These are phyloP conservation scores for Tylopilus sp. DNA, from an alignment of 1,284 basidiomycete genomes.

Conservation along the genomic window DNA sequence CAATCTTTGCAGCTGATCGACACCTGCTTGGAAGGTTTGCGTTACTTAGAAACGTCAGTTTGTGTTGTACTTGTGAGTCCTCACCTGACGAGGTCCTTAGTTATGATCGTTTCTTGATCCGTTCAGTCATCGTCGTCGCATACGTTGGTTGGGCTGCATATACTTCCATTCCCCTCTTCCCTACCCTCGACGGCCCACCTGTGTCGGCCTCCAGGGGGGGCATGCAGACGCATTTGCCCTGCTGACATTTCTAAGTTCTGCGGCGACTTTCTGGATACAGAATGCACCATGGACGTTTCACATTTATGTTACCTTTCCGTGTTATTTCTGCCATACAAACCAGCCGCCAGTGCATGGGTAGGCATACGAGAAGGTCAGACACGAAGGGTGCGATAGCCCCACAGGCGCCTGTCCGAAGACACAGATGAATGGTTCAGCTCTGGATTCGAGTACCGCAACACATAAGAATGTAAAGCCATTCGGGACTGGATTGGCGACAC, in stretches of 20 bases:
- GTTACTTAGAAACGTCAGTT: slow-evolving; percentile 74
- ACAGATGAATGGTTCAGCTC: too few relatives aligned
- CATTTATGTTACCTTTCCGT: slow-evolving; percentile 71
- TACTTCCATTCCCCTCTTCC: slow-evolving; percentile 52
- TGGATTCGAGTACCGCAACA: too few relatives aligned
- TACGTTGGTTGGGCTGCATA: slow-evolving; percentile 80
- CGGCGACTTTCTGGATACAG: slow-evolving; percentile 58
- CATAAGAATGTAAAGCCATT: too few relatives aligned
- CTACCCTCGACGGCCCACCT: slow-evolving; percentile 4
- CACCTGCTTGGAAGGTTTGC: slow-evolving; percentile 60
- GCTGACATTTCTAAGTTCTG: slow-evolving; percentile 39
- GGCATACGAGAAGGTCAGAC: too few relatives aligned
- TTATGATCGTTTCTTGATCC: slow-evolving; percentile 75
- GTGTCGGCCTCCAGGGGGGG: neutral
- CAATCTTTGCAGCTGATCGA: slow-evolving; percentile 55
- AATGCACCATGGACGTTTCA: slow-evolving; percentile 72
- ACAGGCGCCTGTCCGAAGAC: too few relatives aligned
- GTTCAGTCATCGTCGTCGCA: slow-evolving; percentile 64
- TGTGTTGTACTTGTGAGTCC: neutral
- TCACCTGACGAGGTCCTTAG: slow-evolving; percentile 33
- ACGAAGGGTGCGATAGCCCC: too few relatives aligned
- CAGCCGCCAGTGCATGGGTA: too few relatives aligned
- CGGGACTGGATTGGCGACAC: too few relatives aligned
- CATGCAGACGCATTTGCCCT: slow-evolving; percentile 27
- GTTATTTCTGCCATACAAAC: slow-evolving; percentile 83